Evolutionary conservation across 2,329 filamentous ascomycete genomes (phyloP), one percentile per base, ranked within the genome.

Genomic region (Penicillium vulpinum): DNA sequence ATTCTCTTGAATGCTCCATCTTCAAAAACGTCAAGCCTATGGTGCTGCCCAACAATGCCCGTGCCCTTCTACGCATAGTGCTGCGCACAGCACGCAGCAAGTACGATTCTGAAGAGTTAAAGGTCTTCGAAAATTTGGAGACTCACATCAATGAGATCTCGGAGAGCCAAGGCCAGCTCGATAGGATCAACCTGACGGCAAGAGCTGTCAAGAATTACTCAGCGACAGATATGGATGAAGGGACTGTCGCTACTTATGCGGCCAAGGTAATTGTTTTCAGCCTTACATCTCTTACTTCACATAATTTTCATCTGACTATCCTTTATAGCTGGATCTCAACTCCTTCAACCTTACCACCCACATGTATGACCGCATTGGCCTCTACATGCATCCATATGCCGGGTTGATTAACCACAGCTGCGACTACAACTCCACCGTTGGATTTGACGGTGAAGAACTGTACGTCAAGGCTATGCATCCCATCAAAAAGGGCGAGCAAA

Each of bases 401-500:
- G 77, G 81, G 28, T 72, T 80, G 16, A 76, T 85, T 41, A 88
- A 88, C 59, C 86, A 88, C 67, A 86, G 83, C 41, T 88, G 86
- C 66, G 76, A 81, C 24, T 83, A 83, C 4, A 88, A 88, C 61
- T 79, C 82, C 3, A 78, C 79, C 29, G 77, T 85, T 18, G 77
- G 82, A 13, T 85, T 86, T 72, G 82, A 86, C 56, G 79, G 82
- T 21, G 73, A 79, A 3, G 67, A 73, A 31, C 69, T 85, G 10
- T 75, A 75, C 15, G 66, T 86, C 31, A 81, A 83, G 33, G 79
- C 84, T 0, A 70, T 86, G 1, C 73, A 72, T 13, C 75, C 79
- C 0, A 85, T 88, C 58, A 69, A 74, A 18, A 76, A 78, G 56
- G 80, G 78, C 58, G 80, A 85, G 29, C 84, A 88, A 66, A 76